Conservation (phyloP, 371 early-diverging fungal species). For the Haplosporangium sp. region DNA sequence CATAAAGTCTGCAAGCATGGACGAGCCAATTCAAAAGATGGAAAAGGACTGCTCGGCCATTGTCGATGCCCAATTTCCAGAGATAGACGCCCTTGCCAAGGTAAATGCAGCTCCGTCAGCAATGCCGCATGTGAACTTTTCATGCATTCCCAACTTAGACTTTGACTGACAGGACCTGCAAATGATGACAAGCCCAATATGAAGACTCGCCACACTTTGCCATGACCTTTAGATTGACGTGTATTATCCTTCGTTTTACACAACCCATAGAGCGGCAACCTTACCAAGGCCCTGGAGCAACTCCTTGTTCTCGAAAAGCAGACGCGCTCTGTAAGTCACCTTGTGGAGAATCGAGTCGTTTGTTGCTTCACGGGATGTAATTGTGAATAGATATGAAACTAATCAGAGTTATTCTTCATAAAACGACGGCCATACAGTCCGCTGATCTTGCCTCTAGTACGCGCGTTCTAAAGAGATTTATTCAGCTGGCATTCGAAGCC, state of each 20-base stretch:
- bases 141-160: no score
- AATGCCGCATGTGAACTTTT: no score
- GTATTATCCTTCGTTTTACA: neutral
- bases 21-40: constrained; percentile 86
- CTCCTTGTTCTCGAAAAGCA: constrained; percentile 89
- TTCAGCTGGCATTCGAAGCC: constrained; percentile 78
- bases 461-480: constrained; percentile 84
- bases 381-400: no score
- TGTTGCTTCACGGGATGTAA: neutral
- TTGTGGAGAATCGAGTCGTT: neutral
- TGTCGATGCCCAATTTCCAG: constrained; percentile 82
- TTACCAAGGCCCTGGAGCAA: constrained; percentile 86
- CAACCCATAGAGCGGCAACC: constrained; percentile 71
- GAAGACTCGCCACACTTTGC: neutral
- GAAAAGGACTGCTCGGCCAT: constrained; percentile 90
- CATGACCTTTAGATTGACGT: neutral
- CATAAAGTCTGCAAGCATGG: constrained; percentile 35
- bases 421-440: constrained; percentile 60
- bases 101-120: constrained; percentile 46
- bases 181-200: neutral
- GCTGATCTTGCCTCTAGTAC: constrained; percentile 90
- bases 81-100: constrained; percentile 79
- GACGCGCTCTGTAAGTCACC: constrained; percentile 81
- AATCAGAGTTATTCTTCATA: no score
- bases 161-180: neutral